Evolutionary conservation across 2,329 filamentous ascomycete species (phyloP).

Genomic region (Ophiobolus disseminans): DNA sequence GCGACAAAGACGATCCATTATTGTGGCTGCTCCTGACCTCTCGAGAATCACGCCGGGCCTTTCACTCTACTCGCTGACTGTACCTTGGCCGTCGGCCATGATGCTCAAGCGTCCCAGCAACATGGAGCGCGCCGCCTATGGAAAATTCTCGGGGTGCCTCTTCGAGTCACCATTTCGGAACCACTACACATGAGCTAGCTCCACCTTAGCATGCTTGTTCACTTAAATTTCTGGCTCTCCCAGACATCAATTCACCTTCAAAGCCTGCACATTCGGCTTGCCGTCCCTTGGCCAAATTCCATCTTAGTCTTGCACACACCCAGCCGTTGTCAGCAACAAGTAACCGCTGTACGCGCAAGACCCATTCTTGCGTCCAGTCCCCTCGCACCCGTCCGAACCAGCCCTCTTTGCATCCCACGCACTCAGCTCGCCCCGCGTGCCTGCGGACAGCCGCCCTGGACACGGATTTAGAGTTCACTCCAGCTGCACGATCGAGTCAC

Average conservation of each 20-base stretch:
- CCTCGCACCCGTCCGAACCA: constrained; percentile 19
- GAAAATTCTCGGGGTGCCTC: constrained; percentile 30
- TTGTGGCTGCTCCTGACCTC: constrained; percentile 19
- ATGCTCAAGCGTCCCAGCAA: constrained; percentile 19
- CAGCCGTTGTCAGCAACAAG: constrained; percentile 22
- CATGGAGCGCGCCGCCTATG: constrained; percentile 23
- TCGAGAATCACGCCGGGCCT: not conserved
- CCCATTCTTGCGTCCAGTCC: constrained; percentile 25
- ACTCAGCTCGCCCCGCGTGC: constrained; percentile 29
- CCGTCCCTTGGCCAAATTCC: constrained; percentile 7
- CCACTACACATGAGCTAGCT: constrained; percentile 27
- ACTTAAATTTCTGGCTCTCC: constrained; percentile 32
- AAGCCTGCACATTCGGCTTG: constrained; percentile 5
- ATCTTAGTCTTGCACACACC: constrained; percentile 7
- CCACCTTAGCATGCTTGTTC: constrained; percentile 29
- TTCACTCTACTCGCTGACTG: constrained; percentile 8
- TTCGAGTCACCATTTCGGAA: constrained; percentile 37
- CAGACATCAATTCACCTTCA: constrained; percentile 14
- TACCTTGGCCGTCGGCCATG: constrained; percentile 23
- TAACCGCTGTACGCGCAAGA: constrained; percentile 36
- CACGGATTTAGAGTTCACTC: constrained; percentile 30
- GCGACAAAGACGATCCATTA: constrained; percentile 13
- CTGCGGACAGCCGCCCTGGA: constrained; percentile 32
- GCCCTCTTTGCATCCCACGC: constrained; percentile 33
- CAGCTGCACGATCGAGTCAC: constrained; percentile 23